Evolutionary conservation across 2,329 filamentous ascomycete species (phyloP), one percentile per base, ranked within the genome.

Genomic region (Exophiala alcalophila): DNA sequence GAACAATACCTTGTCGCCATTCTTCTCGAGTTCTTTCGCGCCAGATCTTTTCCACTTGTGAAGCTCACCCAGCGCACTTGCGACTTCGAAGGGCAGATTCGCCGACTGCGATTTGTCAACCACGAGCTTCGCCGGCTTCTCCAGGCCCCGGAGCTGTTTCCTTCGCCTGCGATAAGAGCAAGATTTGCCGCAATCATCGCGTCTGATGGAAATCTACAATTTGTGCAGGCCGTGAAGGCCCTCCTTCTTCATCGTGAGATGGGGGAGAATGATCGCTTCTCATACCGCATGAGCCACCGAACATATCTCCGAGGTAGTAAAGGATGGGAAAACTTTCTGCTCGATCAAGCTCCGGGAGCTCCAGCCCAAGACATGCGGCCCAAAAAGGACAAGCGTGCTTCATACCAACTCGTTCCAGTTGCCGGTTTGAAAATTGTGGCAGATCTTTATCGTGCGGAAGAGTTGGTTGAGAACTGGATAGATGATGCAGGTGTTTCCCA

Each of bases 251-350:
- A 36, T 9, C 11, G 28, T 5, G 20, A 38, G 18, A 11, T 38
- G 16, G 31, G 23, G 18, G 33, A 43, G 2, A 12, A 49, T 11
- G 21, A 43, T 4, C 25, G 12, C 2, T 31, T 37, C 11, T 33
- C 23, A 2, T 24, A 26, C n/a, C 12, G 31, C 11, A 19, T 21
- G 9, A 36, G 39, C 14, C 38, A 36, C n/a, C 38, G 29, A 20
- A 33, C 14, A 6, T 54, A 44, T 28, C 14, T 27, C 9, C 11
- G 32, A 9, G 46, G 41, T 6, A 52, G 42, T 37, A 41, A 52
- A 32, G 48, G 51, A 8, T 52, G 51, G 51, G 51, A 52, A 19
- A 52, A 54, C 25, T 52, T 54, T 25, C 24, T 49, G 19, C 45
- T 49, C 30, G 44, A 51, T 12, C 37, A 25, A 34, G 42, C 39